Evolutionary conservation across 768 basidiomycete genomes (phyloP), one percentile per base, ranked within the genome.

Genomic region (Ramaria rubella): DNA sequence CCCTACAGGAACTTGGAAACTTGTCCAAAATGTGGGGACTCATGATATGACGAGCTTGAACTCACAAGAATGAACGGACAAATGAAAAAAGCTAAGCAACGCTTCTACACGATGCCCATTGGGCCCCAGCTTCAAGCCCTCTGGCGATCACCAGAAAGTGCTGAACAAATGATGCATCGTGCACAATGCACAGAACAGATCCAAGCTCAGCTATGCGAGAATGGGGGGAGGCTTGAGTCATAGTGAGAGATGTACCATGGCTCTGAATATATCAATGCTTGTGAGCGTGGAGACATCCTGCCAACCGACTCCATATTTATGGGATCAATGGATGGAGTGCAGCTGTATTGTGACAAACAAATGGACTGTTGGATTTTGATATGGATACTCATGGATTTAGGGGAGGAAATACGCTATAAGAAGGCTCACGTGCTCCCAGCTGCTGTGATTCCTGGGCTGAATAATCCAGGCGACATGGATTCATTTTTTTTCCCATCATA

Each of bases 1-100:
- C 73, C 72, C 0, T 75, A 67, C n/a, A 46, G 50, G 1, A 29
- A 67, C 1, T 53, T 69, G 0, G 63, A 72, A 0, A 4, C n/a
- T 0, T 80, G 77, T 52, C 61, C 61, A 0, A n/a, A 59, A 0
- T 79, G 77, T 56, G 62, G 70, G 36, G 62, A 70, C 1, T 61
- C 59, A 0, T 76, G 69, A 59, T 59, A 70, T 49, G 49, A 8
- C 34, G n/a, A n/a, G n/a, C 15, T 36, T 36, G 43, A 1, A 49
- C 26, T 57, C 12, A 21, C 36, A 19, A 52, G 58, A 4, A 33
- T 50, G 30, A 15, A 15, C 8, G 23, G 59, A 0, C 11, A 23
- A 0, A 30, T 36, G 8, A 36, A 69, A 51, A 58, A 70, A 1
- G 61, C 75, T 0, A 63, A 65, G 19, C 9, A 45, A 45, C 8